These are phyloP conservation scores for Acidomyces sp. DNA, from an alignment of 495 filamentous ascomycete genomes.

Conservation along the genomic window DNA sequence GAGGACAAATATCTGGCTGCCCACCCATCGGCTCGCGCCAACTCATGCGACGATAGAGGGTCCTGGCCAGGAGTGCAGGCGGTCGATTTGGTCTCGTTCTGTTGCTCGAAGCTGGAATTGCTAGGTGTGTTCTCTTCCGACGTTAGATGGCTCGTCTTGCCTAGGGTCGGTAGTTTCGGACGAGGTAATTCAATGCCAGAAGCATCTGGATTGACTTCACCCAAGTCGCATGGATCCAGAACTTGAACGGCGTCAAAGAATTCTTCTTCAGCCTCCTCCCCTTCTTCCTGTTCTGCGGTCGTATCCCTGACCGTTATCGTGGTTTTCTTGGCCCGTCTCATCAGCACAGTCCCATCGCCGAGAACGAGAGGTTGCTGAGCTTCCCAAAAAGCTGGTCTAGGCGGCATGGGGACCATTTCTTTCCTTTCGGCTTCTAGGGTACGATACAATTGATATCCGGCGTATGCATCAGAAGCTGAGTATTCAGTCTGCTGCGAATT, in stretches of 20 bases:
- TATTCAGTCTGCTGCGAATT: slow-evolving; percentile 24
- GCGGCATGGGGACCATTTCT: slow-evolving; percentile 25
- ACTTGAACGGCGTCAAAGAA: slow-evolving; percentile 19
- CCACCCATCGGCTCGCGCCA: slow-evolving; percentile 17
- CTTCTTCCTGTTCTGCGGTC: not conserved
- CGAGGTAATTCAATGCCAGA: too few species aligned
- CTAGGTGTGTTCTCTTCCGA: too few species aligned
- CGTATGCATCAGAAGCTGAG: slow-evolving; percentile 30
- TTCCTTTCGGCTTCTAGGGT: slow-evolving; percentile 27
- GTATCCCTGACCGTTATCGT: not conserved
- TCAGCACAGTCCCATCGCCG: slow-evolving; percentile 6
- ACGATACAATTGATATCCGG: slow-evolving; percentile 27
- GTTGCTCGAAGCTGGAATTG: not conserved
- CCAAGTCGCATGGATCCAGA: slow-evolving; percentile 1
- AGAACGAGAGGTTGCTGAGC: slow-evolving; percentile 13
- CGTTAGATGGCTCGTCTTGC: too few species aligned
- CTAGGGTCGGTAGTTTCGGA: too few species aligned
- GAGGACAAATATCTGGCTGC: slow-evolving; percentile 5
- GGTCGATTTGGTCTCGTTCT: not conserved
- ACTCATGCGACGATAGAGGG: slow-evolving; percentile 2
- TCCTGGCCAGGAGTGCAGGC: too few species aligned
- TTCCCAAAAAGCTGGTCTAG: slow-evolving; percentile 19
- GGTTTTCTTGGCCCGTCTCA: not conserved
- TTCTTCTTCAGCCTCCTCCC: slow-evolving; percentile 15
- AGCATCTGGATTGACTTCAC: too few species aligned